Base-by-base conservation (phyloP, 371 early-diverging fungal species). In the Blakeslea trispora region DNA sequence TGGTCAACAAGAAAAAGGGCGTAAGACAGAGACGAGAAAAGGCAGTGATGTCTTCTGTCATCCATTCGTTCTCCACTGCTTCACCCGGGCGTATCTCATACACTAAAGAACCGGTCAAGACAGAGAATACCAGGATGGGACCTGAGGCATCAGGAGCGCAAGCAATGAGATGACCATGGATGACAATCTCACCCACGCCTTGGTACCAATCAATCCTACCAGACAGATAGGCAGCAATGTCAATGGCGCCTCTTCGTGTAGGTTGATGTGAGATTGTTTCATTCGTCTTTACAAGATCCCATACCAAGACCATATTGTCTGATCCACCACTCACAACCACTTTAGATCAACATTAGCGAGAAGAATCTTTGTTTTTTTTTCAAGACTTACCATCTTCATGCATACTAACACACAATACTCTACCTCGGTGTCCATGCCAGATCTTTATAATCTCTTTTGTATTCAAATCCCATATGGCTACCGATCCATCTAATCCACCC, bases 301-400 rank as follows among this genome's bases (percentile, higher is more conserved):
- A 82, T 7, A 84, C 84, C 23, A 80, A 72, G 17, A 84, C 67
- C 32, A 74, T 77, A 37, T 72, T 75, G 55, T 84, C 82, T 46
- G 81, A 74, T 8, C 69, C 81, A 17, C 84, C 84, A 54, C 84
- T 79, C 21, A 84, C 76, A 22, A 79, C 81, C 9, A 78, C 84
- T 74, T 31, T 43, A 28, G n/a, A n/a, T n/a, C n/a, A n/a, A n/a
- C n/a, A n/a, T n/a, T n/a, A n/a, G n/a, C n/a, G n/a, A n/a, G n/a
- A n/a, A n/a, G n/a, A n/a, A n/a, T n/a, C n/a, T n/a, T n/a, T n/a
- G n/a, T n/a, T n/a, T n/a, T n/a, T n/a, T n/a, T n/a, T n/a, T n/a
- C n/a, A n/a, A n/a, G n/a, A n/a, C n/a, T 41, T 72, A 74, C 79
- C 72, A 54, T 74, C 58, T 14, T 74, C 66, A 63, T 81, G 81